Percentiles rank a stretch among this genome's conserved stretches.
Evolutionary conservation across 495 filamentous ascomycete genomes (phyloP).

Genomic region (Neurospora africana): DNA sequence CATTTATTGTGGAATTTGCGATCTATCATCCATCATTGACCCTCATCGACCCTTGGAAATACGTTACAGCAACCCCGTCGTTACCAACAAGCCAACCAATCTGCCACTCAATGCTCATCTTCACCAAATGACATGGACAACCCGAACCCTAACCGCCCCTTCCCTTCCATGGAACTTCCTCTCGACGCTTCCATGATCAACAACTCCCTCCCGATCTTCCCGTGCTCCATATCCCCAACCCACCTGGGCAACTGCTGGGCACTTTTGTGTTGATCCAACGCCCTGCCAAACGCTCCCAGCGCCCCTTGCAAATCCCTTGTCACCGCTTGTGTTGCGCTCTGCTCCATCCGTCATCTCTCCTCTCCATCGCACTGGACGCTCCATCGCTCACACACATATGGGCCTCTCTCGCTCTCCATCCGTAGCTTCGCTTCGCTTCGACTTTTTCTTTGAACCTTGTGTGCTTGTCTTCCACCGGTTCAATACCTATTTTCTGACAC

Average conservation of each 20-base stretch:
- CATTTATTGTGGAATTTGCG: too few species aligned
- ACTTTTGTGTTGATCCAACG: neutral
- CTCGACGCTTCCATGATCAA: neutral
- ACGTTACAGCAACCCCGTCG: too few species aligned
- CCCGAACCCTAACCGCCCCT: neutral
- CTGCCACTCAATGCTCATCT: too few species aligned
- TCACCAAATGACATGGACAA: neutral
- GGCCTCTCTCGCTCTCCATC: neutral
- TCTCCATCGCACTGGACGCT: neutral
- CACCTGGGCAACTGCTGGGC: neutral
- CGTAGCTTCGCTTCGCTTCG: neutral
- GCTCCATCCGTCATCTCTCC: neutral
- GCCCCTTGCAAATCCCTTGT: neutral
- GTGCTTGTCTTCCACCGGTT: neutral
- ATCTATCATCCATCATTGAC: too few species aligned
- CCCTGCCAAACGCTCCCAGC: neutral
- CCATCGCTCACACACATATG: neutral
- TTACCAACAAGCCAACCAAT: too few species aligned
- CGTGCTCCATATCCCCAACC: neutral
- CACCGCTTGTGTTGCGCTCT: neutral
- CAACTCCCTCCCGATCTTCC: neutral
- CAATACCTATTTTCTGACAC: neutral
- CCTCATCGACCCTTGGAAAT: too few species aligned
- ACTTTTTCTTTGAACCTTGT: neutral
- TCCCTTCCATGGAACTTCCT: neutral